A percentile compares a stretch with the other conserved stretches of the same genome.
These are phyloP conservation scores for Amaranthus hypochondriacus DNA, from an alignment of 148 eudicot species.

Conservation along the genomic window DNA sequence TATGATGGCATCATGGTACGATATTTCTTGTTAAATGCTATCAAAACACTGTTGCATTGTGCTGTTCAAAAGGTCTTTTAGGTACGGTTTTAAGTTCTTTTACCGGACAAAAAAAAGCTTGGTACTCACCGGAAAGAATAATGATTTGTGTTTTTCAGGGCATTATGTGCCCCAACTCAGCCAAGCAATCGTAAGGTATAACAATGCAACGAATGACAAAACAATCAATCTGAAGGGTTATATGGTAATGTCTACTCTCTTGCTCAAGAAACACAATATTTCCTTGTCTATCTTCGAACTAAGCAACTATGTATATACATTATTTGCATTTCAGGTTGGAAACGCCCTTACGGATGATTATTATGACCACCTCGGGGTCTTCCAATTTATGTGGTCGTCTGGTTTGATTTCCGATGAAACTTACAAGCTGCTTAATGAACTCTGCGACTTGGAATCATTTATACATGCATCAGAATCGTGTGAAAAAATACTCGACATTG, in stretches of 20 bases:
- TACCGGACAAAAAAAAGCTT: background rate
- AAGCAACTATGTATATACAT: background rate
- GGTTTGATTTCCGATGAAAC: constrained; percentile 94
- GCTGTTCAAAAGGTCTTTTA: background rate
- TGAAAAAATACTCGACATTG: constrained; percentile 43
- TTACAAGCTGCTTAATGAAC: constrained; percentile 57
- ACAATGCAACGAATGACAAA: constrained; percentile 33
- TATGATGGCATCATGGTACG: background rate
- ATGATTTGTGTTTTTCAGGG: constrained; percentile 43
- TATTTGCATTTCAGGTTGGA: constrained; percentile 62
- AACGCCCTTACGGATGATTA: constrained; percentile 86
- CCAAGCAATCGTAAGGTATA: constrained; percentile 80
- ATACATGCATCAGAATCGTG: constrained; percentile 56
- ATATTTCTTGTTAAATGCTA: background rate
- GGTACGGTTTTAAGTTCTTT: background rate
- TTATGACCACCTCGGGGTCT: constrained; percentile 72
- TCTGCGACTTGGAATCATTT: constrained; percentile 62
- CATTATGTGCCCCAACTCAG: constrained; percentile 97
- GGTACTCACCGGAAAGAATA: background rate
- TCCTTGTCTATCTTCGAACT: constrained; percentile 1
- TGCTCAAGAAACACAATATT: background rate
- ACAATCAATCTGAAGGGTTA: constrained; percentile 75
- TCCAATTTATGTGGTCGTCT: constrained; percentile 90
- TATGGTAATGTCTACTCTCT: constrained; percentile 53
- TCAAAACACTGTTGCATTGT: background rate